A percentile compares a stretch with the other conserved stretches of the same genome.
These are phyloP conservation scores for Cubamyces sp. DNA, from an alignment of 768 basidiomycete genomes.

Conservation along the genomic window DNA sequence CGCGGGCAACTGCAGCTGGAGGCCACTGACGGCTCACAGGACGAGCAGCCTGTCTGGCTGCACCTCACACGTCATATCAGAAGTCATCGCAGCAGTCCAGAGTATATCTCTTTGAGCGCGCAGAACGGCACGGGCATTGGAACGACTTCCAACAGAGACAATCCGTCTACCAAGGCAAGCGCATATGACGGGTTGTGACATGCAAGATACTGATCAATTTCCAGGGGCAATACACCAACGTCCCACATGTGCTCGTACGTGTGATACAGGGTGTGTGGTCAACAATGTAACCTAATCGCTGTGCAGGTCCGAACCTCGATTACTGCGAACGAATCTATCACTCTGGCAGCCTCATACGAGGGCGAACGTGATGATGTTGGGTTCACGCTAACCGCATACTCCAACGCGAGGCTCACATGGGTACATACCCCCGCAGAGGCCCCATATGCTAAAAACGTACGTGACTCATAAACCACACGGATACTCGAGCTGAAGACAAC, in stretches of 20 bases:
- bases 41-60: slow-evolving; percentile 68
- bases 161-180: slow-evolving; percentile 12
- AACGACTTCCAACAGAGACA: neutral
- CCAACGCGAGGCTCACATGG: slow-evolving; percentile 40
- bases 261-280: neutral
- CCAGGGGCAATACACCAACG: slow-evolving; percentile 47
- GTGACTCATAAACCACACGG: neutral
- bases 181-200: neutral
- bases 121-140: slow-evolving; percentile 1
- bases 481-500: neutral
- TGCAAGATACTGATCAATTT: neutral
- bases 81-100: slow-evolving; percentile 58
- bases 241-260: slow-evolving; percentile 48
- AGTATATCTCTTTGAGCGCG: slow-evolving; percentile 64
- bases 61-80: slow-evolving; percentile 77
- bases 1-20: slow-evolving; percentile 42
- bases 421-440: slow-evolving; percentile 23
- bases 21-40: neutral
- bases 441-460: slow-evolving; percentile 34
- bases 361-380: slow-evolving; percentile 62
- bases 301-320: slow-evolving; percentile 5
- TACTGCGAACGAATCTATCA: slow-evolving; percentile 41
- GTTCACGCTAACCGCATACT: slow-evolving; percentile 70
- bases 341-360: slow-evolving; percentile 70
- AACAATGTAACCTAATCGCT: neutral